phyloP scores from a whole-genome alignment of 768 basidiomycete species.

The Kwoniella shandongensis region DNA sequence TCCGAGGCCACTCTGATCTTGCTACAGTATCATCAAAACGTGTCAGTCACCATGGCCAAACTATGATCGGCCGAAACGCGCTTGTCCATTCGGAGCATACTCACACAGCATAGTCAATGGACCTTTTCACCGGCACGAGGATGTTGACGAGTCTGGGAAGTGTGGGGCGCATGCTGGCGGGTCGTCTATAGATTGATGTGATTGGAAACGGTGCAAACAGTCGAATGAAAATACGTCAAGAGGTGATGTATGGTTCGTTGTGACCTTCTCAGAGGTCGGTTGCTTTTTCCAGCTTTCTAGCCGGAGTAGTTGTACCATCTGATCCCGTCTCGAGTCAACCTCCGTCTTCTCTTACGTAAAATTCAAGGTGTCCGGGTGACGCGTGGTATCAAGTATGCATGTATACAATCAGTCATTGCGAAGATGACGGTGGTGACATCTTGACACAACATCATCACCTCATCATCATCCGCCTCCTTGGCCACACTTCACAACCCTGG shows the following conservation, averaged over 20 bases:
- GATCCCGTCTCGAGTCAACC: too few species aligned
- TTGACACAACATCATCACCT: too few species aligned
- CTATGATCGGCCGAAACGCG: too few species aligned
- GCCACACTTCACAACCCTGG: too few species aligned
- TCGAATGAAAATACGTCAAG: background rate
- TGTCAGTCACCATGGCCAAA: background rate
- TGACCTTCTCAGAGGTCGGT: background rate
- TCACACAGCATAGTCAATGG: constrained; percentile 86
- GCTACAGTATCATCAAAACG: constrained; percentile 46
- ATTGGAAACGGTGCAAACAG: background rate
- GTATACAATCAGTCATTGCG: too few species aligned
- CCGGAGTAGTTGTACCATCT: too few species aligned
- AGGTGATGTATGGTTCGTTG: background rate
- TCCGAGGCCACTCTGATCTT: constrained; percentile 96
- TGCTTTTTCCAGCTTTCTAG: background rate
- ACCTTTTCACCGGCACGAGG: constrained; percentile 92
- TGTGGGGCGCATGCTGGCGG: constrained; percentile 39
- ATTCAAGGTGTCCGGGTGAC: too few species aligned
- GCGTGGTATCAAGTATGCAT: too few species aligned
- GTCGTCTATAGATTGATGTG: background rate
- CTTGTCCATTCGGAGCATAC: constrained; percentile 8
- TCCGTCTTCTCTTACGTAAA: too few species aligned
- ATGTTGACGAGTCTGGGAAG: constrained; percentile 68
- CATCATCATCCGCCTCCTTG: too few species aligned
- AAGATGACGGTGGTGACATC: too few species aligned